Percentiles rank a stretch among this genome's conserved stretches.
phyloP scores from a whole-genome alignment of 495 filamentous ascomycete genomes.

The Chaetomidium leptoderma region DNA sequence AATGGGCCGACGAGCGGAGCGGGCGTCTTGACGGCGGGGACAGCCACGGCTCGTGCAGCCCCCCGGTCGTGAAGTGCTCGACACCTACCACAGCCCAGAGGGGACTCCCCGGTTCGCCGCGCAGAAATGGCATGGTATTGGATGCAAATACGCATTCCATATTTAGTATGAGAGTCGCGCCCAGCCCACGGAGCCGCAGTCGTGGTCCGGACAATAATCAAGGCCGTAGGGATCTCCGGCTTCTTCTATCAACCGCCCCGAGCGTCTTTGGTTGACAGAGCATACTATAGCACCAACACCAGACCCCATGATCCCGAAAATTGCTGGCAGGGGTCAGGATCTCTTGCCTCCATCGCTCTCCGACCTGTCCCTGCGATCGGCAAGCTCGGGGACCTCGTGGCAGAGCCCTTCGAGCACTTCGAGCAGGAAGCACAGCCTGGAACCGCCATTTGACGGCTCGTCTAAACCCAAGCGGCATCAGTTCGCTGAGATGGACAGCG shows the following conservation, averaged over 20 bases:
- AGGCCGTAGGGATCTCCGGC: not conserved
- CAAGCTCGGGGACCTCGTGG: not conserved
- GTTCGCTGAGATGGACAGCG: not conserved
- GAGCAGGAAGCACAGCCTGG: constrained; percentile 1
- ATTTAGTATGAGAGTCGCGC: not conserved
- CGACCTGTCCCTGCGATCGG: not conserved
- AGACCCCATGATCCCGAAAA: not conserved
- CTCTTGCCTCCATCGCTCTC: not conserved
- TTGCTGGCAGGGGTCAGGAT: not conserved
- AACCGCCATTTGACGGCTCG: not conserved
- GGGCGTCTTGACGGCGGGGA: not conserved
- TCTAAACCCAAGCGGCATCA: not conserved
- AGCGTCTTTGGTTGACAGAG: not conserved
- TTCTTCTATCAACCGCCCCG: not conserved
- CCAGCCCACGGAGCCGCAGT: not conserved
- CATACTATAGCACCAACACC: not conserved
- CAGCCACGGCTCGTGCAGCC: not conserved
- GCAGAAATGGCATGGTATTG: constrained; percentile 11
- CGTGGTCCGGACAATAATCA: not conserved
- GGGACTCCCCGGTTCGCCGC: constrained; percentile 2
- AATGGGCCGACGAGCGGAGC: not conserved
- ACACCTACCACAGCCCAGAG: not conserved
- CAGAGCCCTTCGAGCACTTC: not conserved
- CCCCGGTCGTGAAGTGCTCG: not conserved
- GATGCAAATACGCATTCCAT: constrained; percentile 4